Conservation (phyloP, 2,329 filamentous ascomycete species). For the Aphanocladium album region DNA sequence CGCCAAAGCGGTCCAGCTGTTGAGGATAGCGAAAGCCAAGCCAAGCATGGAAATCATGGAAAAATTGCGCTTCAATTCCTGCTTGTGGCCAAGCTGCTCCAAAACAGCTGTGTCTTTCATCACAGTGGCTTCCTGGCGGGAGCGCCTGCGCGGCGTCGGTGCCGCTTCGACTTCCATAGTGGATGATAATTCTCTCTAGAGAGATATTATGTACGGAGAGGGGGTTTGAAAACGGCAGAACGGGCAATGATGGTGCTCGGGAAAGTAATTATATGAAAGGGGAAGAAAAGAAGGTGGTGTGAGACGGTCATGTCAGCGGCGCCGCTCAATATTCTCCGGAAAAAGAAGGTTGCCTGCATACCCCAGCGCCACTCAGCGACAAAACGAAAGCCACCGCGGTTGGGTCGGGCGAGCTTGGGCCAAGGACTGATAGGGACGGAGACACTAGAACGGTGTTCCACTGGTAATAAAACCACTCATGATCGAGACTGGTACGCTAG, state of each 20-base stretch:
- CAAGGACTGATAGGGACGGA: neutral
- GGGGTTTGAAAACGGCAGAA: neutral
- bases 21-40: slow-evolving; percentile 45
- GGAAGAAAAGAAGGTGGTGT: neutral
- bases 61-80: slow-evolving; percentile 47
- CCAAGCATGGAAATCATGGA: slow-evolving; percentile 44
- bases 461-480: neutral
- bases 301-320: neutral
- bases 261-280: neutral
- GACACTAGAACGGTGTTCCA: slow-evolving; percentile 3
- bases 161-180: slow-evolving; percentile 8
- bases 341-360: neutral
- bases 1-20: slow-evolving; percentile 46
- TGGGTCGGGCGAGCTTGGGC: neutral
- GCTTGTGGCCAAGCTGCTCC: slow-evolving; percentile 35
- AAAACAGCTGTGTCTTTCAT: slow-evolving; percentile 1
- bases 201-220: neutral
- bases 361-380: neutral
- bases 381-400: neutral
- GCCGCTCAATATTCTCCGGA: neutral
- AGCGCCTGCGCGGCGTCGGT: neutral
- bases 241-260: too few species aligned
- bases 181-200: neutral
- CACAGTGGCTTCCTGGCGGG: neutral
- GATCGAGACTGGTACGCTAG: neutral